phyloP scores from a whole-genome alignment of 352 stramenopile genomes.

The Phytophthora sansomeana region DNA sequence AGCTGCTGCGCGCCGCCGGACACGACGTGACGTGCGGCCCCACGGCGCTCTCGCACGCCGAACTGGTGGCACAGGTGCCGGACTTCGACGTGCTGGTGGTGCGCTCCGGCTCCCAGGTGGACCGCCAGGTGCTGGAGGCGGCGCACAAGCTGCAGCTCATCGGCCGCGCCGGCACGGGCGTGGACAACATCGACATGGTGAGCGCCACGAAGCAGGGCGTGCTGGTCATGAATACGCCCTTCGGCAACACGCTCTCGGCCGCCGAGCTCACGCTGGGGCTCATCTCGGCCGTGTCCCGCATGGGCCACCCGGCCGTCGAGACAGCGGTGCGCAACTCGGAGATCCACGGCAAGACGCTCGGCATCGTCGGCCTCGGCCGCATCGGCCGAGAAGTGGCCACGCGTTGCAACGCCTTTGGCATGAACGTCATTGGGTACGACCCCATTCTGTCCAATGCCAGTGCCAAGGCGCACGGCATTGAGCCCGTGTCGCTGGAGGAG shows the following conservation, averaged over 20 bases:
- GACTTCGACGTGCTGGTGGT: conserved; percentile 93
- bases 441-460: conserved; percentile 91
- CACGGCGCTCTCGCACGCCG: conserved; percentile 53
- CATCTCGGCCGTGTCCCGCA: conserved; percentile 79
- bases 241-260: conserved; percentile 95
- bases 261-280: conserved; percentile 95
- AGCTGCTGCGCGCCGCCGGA: conserved; percentile 81
- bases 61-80: conserved; percentile 76
- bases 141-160: conserved; percentile 81
- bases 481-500: conserved; percentile 85
- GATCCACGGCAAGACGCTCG: conserved; percentile 61
- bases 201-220: conserved; percentile 92
- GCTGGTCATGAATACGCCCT: conserved; percentile 97
- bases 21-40: conserved; percentile 81
- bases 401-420: conserved; percentile 93
- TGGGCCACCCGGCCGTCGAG: conserved; percentile 17
- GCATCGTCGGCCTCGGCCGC: conserved; percentile 94
- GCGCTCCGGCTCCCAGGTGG: conserved; percentile 82
- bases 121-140: conserved; percentile 74
- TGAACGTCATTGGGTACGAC: conserved; percentile 95
- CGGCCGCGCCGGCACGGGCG: conserved; percentile 89
- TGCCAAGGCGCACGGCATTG: conserved; percentile 79
- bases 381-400: conserved; percentile 95
- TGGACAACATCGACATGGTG: conserved; percentile 95
- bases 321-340: conserved; percentile 58